Conservation (phyloP, 768 basidiomycete genomes). For the Psilocybe cubensis region DNA sequence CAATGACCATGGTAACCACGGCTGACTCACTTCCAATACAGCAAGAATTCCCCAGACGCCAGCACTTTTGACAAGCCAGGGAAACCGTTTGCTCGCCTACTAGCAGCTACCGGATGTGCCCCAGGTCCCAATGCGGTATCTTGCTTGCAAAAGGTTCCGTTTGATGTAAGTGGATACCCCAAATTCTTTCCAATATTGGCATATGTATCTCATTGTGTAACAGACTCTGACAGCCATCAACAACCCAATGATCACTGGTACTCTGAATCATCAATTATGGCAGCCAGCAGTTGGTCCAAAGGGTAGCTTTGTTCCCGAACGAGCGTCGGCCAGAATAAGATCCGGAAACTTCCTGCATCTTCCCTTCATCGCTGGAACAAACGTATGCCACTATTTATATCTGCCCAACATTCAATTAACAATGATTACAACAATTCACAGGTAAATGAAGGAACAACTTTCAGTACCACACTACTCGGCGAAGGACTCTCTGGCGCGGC, state of each 20-base stretch:
- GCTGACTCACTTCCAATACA: slow-evolving; percentile 21
- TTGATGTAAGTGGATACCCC: slow-evolving; percentile 32
- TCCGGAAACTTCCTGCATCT: slow-evolving; percentile 55
- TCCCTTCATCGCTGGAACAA: slow-evolving; percentile 60
- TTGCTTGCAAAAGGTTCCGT: slow-evolving; percentile 51
- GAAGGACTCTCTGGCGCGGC: slow-evolving; percentile 40
- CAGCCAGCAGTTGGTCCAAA: slow-evolving; percentile 55
- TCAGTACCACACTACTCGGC: slow-evolving; percentile 42
- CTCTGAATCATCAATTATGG: slow-evolving; percentile 59
- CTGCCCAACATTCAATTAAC: background rate
- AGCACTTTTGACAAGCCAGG: slow-evolving; percentile 54
- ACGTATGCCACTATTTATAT: slow-evolving; percentile 36
- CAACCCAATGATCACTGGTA: slow-evolving; percentile 45
- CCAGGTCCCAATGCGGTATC: slow-evolving; percentile 38
- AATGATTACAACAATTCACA: slow-evolving; percentile 14
- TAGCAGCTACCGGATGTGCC: slow-evolving; percentile 50
- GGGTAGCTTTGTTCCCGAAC: slow-evolving; percentile 50
- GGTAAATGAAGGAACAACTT: slow-evolving; percentile 58
- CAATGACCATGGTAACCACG: background rate
- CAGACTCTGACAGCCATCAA: slow-evolving; percentile 54
- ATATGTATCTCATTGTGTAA: background rate
- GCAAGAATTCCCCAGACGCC: slow-evolving; percentile 52
- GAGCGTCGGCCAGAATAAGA: slow-evolving; percentile 48
- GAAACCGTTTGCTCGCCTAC: slow-evolving; percentile 50
- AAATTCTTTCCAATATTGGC: background rate